A percentile compares a stretch with the other conserved stretches of the same genome.
phyloP scores from a whole-genome alignment of 495 filamentous ascomycete genomes.

The Rhizodiscina lignyota region DNA sequence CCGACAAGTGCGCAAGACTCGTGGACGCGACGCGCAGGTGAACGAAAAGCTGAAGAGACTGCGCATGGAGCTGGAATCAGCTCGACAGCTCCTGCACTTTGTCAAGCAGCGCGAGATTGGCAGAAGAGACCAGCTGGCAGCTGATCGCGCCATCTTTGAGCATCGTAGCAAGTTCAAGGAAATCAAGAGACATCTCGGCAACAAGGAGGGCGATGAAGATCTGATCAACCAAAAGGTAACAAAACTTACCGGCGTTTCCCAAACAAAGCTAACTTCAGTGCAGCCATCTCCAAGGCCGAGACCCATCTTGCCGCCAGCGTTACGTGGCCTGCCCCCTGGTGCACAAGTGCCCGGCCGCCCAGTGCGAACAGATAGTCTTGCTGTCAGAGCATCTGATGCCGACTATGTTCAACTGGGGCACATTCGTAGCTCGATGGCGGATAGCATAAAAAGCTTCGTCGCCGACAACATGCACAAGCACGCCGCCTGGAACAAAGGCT shows the following conservation, averaged over 20 bases:
- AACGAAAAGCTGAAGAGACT: conserved; percentile 86
- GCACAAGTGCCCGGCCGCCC: too few relatives aligned
- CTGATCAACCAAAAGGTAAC: conserved; percentile 80
- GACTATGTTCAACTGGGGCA: conserved; percentile 31
- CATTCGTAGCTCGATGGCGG: too few relatives aligned
- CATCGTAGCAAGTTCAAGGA: conserved; percentile 66
- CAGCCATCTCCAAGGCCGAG: too few relatives aligned
- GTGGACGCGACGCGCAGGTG: conserved; percentile 82
- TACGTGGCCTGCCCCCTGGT: too few relatives aligned
- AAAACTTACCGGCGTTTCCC: not conserved
- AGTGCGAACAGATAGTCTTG: too few relatives aligned
- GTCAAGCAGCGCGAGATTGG: conserved; percentile 63
- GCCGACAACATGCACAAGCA: conserved; percentile 68
- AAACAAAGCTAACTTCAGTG: not conserved
- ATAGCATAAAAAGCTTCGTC: conserved; percentile 58
- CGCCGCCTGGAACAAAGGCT: conserved; percentile 70
- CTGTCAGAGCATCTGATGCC: conserved; percentile 17
- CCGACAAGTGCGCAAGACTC: conserved; percentile 84
- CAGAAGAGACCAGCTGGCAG: conserved; percentile 56
- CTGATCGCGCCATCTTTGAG: conserved; percentile 63
- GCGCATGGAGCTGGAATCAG: conserved; percentile 82
- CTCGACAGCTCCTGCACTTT: conserved; percentile 59
- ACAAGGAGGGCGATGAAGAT: conserved; percentile 78
- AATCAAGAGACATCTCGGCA: conserved; percentile 69
- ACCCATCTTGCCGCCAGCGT: too few relatives aligned